Evolutionary conservation across 75 land plant genomes (phyloP).

Genomic region (Cunninghamia lanceolata): DNA sequence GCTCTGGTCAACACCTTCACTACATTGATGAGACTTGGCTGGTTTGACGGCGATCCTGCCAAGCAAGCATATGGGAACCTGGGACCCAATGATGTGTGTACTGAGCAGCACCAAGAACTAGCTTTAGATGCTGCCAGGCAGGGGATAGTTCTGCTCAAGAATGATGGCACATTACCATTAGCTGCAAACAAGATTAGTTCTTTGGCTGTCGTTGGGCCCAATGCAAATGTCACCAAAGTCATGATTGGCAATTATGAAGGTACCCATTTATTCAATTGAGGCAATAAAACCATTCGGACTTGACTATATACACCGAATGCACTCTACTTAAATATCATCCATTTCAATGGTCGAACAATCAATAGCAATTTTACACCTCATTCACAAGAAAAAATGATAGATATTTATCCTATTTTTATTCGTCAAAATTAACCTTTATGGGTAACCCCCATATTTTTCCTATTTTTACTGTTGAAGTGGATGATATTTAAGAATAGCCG

Average conservation of each 20-base stretch:
- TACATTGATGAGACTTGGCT: slow-evolving; percentile 84
- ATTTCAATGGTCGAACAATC: too few species aligned
- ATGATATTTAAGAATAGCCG: too few species aligned
- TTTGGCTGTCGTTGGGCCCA: slow-evolving; percentile 88
- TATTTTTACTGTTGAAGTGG: too few species aligned
- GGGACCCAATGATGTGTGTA: slow-evolving; percentile 79
- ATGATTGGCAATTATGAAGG: slow-evolving; percentile 96
- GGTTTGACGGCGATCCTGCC: slow-evolving; percentile 85
- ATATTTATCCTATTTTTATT: too few species aligned
- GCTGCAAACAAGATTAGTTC: slow-evolving; percentile 24
- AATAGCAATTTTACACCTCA: too few species aligned
- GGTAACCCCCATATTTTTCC: too few species aligned
- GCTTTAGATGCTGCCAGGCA: slow-evolving; percentile 87
- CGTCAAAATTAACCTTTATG: too few species aligned
- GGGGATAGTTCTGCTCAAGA: slow-evolving; percentile 85
- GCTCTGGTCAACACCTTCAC: slow-evolving; percentile 63
- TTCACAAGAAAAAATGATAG: too few species aligned
- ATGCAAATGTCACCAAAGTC: slow-evolving; percentile 67
- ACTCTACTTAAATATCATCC: too few species aligned
- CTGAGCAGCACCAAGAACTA: slow-evolving; percentile 55
- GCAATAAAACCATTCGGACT: neutral
- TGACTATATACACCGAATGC: neutral
- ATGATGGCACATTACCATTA: slow-evolving; percentile 41
- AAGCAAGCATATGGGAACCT: slow-evolving; percentile 56
- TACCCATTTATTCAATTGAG: neutral